Evolutionary conservation across 1,139 yeast species (phyloP), one percentile per base, ranked within the genome.

Genomic region (Suhomyces maxii): DNA sequence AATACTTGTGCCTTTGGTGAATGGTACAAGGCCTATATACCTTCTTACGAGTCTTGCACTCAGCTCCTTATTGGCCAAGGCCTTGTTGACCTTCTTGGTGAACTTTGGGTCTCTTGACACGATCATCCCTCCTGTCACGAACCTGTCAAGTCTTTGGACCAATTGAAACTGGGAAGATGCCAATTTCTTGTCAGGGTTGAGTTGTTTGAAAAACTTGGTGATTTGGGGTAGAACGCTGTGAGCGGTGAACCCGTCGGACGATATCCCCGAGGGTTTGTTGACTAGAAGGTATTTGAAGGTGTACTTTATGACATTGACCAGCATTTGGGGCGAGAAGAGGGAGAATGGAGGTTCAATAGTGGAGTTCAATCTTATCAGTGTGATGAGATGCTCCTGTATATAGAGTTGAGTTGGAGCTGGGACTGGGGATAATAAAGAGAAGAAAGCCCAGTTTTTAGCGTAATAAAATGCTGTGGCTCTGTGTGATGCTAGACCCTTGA

Each of bases 91-190:
- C 36, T 48, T 45, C 26, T 50, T 44, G 10, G 63, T 55, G 46
- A 56, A 57, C 39, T 55, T 54, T 8, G 42, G 48, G 40, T 59
- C 60, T 41, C 63, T 39, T 1, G 63, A 58, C 4, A 63, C 57
- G 8, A 61, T 37, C 41, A 63, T 39, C 5, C 66, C 68, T 1
- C 68, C 68, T 3, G 64, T 59, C 13, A 62, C 66, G 47, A 51
- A 60, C 45, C 56, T 50, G 45, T 63, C 67, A 18, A 63, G 46
- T 39, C 68, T 46, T 41, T 61, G 67, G 4, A 61, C 55, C 25
- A 61, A 41, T 38, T 56, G 50, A 40, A 59, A 57, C 36, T 53
- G 52, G 2, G 44, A 40, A 4, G 58, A 48, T 35, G 53, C 48
- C 12, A 54, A 39, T 31, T 36, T 44, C 31, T 34, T 44, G 11